Evolutionary conservation across 164 flowering plant genomes (phyloP).

Genomic region (Cinnamomum chago): DNA sequence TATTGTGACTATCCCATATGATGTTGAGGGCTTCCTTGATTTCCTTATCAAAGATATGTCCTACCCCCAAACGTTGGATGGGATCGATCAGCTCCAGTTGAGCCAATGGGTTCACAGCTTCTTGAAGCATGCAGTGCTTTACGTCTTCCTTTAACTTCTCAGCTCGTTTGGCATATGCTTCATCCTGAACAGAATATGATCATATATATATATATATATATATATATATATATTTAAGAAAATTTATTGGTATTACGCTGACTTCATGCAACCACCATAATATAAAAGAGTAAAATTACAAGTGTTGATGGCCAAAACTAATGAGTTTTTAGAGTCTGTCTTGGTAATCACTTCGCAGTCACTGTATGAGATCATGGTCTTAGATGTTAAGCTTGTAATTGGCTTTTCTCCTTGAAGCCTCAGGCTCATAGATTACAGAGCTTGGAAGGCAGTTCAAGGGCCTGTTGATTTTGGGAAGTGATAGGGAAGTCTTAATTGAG

Average conservation of each 20-base stretch:
- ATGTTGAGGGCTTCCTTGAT: conserved; percentile 14
- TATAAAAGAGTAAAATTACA: too few species aligned
- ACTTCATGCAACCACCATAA: too few species aligned
- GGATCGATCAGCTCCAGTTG: conserved; percentile 20
- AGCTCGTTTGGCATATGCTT: not conserved
- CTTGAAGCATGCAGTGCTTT: not conserved
- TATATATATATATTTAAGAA: too few species aligned
- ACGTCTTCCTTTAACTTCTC: conserved; percentile 6
- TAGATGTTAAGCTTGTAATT: not conserved
- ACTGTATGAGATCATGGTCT: not conserved
- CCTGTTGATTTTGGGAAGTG: too few species aligned
- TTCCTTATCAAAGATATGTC: conserved; percentile 27
- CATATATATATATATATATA: too few species aligned
- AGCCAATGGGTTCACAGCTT: not conserved
- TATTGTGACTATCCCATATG: not conserved
- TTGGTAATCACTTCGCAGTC: not conserved
- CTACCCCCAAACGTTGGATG: conserved; percentile 28
- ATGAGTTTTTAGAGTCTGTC: not conserved
- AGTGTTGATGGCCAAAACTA: too few species aligned
- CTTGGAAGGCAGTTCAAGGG: not conserved
- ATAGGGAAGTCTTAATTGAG: too few species aligned
- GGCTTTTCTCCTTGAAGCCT: not conserved
- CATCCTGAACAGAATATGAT: not conserved
- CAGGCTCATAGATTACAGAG: not conserved
- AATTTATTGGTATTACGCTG: too few species aligned